Base-by-base conservation (phyloP, 2,329 filamentous ascomycete genomes). In the Geosmithia morbida region DNA sequence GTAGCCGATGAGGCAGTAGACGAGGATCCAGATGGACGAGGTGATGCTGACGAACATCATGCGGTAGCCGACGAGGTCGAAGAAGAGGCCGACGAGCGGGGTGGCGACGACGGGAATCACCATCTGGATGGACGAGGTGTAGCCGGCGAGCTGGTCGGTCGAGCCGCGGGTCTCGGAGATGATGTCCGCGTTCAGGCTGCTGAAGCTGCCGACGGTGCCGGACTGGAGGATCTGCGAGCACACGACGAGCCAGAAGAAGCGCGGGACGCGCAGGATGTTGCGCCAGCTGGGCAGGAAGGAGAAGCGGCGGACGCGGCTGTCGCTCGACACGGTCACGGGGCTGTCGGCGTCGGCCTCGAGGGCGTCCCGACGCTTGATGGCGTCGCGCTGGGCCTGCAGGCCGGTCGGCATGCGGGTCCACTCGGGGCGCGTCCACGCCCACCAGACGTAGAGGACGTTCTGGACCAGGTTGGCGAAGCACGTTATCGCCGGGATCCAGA, bases 31-130 rank as follows among this genome's bases (percentile, higher is more conserved):
- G 26, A 57, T 51, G 43, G 50, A 49, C 2, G 56, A 57, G 1
- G 55, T 57, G 6, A 54, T 14, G 18, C 55, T 57, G 2, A 58
- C 55, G 49, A 57, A 54, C n/a, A 54, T 8, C 54, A 58, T 57
- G 2, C 56, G 46, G 39, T 50, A 49, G 11, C 56, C 53, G 29
- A 55, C 56, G 29, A 53, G 50, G 43, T 56, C 53, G 43, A 58
- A 55, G 33, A 53, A 54, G 14, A 45, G 41, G 2, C 56, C 56
- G 6, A 58, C 41, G 1, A 58, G 14, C 2, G 57, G 55, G 3
- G 55, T 51, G 19, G 54, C 51, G 29, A 59, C 48, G 17, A 58
- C 51, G 2, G 55, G 55, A 7, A 58, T 57, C 20, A 58, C 55
- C 47, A 57, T 52, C 50, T 59, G 55, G 0, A 58, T 49, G 2